phyloP scores from a whole-genome alignment of 352 stramenopile species.

The Pythium pyrilobum region DNA sequence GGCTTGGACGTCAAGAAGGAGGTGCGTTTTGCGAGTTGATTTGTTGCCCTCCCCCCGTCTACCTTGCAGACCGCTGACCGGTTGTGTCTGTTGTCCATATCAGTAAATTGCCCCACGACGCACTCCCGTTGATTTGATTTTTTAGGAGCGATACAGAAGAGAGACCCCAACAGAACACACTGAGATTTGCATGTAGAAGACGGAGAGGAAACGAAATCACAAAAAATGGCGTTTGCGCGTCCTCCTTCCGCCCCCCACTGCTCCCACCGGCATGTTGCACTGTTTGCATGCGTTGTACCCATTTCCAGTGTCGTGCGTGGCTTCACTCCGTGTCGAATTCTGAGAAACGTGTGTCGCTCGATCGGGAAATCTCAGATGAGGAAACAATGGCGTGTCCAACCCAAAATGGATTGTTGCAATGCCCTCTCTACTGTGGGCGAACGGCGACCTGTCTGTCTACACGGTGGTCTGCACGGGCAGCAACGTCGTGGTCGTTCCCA shows the following conservation, averaged over 20 bases:
- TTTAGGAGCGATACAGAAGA: constrained; percentile 23
- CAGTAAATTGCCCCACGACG: constrained; percentile 16
- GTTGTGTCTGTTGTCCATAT: neutral
- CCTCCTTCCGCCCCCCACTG: neutral
- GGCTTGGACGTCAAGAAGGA: constrained; percentile 90
- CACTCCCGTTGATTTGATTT: constrained; percentile 25
- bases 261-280: too few relatives aligned
- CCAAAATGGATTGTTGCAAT: too few relatives aligned
- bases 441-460: too few relatives aligned
- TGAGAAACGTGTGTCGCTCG: neutral
- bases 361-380: too few relatives aligned
- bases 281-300: neutral
- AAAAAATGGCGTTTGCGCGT: constrained; percentile 16
- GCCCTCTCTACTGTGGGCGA: too few relatives aligned
- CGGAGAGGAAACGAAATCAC: constrained; percentile 19
- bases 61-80: neutral
- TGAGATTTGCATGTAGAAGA: constrained; percentile 21
- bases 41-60: neutral
- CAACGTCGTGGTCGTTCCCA: constrained; percentile 22
- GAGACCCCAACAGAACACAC: too few relatives aligned
- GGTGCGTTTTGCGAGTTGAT: constrained; percentile 18
- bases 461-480: constrained; percentile 1
- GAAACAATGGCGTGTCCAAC: too few relatives aligned
- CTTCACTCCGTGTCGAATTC: too few relatives aligned
- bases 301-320: too few relatives aligned